Base-by-base conservation (phyloP, 805 yeast species). In the Sugiyamaella smithiae region DNA sequence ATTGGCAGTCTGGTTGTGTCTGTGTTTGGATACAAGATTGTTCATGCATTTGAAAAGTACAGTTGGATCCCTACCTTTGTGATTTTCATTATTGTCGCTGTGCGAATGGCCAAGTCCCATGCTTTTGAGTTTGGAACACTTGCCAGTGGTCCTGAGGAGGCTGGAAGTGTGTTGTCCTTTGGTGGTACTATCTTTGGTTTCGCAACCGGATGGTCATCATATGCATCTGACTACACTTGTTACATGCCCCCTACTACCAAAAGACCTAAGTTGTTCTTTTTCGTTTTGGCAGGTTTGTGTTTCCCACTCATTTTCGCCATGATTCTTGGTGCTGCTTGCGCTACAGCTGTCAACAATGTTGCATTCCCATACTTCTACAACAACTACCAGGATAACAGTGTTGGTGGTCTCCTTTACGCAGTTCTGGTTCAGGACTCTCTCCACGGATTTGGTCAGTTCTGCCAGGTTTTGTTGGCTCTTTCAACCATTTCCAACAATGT, bases 201-300 rank as follows among this genome's bases (percentile, higher is more conserved):
- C 62, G 95, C 96, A 44, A 79, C 96, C 47, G 97, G 97, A 54
- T 89, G 97, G 97, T 80, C 95, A 49, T 83, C 96, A 16, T 88
- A 83, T 59, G 93, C 97, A 23, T 81, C 95, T 45, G 97, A 89
- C 70, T 90, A 89, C 71, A 88, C 96, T 43, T 88, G 84, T 38
- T 90, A 88, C 72, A 88, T 85, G 78, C 87, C 85, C 57, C 72
- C 77, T 59, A 75, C 78, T 61, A 80, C 83, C 55, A 77, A 76
- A 67, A 71, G 79, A 38, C 55, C 57, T 62, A 82, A 73, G 63
- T 73, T 88, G 48, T 88, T 88, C 71, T 65, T 77, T 48, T 76
- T 81, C 55, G 80, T 89, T 49, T 66, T 78, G 51, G 54, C 68
- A 38, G 95, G 95, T 58, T 73, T 88, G 60, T 68, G 73, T 49